Conservation (phyloP, 2,329 filamentous ascomycete species). For the Botryotinia narcissicola region DNA sequence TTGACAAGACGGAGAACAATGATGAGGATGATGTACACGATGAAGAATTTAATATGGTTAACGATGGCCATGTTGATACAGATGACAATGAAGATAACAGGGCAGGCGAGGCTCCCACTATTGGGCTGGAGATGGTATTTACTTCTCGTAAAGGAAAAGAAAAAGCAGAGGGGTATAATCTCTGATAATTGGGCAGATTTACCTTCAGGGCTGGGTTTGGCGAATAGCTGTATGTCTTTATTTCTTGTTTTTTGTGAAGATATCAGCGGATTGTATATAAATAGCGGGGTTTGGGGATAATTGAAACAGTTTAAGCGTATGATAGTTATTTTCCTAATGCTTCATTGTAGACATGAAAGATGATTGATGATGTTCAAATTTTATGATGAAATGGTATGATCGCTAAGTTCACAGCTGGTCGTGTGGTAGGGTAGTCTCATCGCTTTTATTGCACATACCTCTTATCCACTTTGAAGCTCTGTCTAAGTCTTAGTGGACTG, state of each 20-base stretch:
- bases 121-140: not conserved
- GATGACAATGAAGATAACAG: not conserved
- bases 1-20: not conserved
- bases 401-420: fast-evolving
- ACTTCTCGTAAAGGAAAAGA: not conserved
- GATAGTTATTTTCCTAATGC: not conserved
- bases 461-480: not conserved
- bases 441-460: not conserved
- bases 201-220: not conserved
- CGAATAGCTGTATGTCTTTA: not conserved
- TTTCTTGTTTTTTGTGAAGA: not conserved
- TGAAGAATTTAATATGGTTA: not conserved
- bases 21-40: not conserved
- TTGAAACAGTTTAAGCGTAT: not conserved
- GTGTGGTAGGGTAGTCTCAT: not conserved
- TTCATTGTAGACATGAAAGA: not conserved
- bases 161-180: not conserved
- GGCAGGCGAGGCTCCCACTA: not conserved
- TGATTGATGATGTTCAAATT: not conserved
- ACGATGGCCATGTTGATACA: not conserved
- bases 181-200: not conserved
- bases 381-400: no score
- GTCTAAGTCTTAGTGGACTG: not conserved
- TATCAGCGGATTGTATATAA: not conserved
- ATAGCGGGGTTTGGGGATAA: not conserved